Evolutionary conservation across 495 filamentous ascomycete genomes (phyloP), one percentile per base, ranked within the genome.

Genomic region (Patellaria atrata): DNA sequence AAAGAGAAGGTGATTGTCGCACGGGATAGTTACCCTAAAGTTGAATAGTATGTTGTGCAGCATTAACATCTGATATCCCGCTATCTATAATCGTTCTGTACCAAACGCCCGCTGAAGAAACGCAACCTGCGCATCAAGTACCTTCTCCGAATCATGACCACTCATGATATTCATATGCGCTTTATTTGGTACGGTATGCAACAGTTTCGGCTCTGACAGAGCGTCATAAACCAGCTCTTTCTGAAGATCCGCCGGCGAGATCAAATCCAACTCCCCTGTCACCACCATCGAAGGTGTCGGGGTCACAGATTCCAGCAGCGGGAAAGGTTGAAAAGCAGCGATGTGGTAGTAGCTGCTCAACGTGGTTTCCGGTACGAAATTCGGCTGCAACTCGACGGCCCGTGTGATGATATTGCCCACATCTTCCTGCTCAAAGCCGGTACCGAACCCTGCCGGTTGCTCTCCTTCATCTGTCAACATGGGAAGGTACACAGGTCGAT

Each of bases 261-360:
- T 36, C 15, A 26, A 20, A 15, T 36, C 33, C 13, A 9, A 5
- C 15, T 36, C 33, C 12, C 7, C 7, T 16, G 33, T 36, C 33
- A 36, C 5, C 5, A 36, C 27, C 33, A 36, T 33, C 14, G 27
- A 20, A 11, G 33, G 33, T 6, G 33, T 36, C 5, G 33, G 33
- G 33, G n/a, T 29, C 5, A 36, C 22, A 17, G 10, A 28, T 16
- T 6, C 8, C 4, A 36, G n/a, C 5, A 15, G n/a, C n/a, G n/a
- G n/a, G n/a, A n/a, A n/a, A n/a, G n/a, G n/a, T n/a, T n/a, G n/a
- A n/a, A n/a, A n/a, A n/a, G n/a, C n/a, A n/a, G n/a, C n/a, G n/a
- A n/a, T n/a, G n/a, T n/a, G n/a, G n/a, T n/a, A n/a, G n/a, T n/a
- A n/a, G n/a, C n/a, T n/a, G n/a, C n/a, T n/a, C n/a, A n/a, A n/a